These are phyloP conservation scores for Boletellus ananiceps DNA, from an alignment of 768 basidiomycete genomes.

Conservation along the genomic window DNA sequence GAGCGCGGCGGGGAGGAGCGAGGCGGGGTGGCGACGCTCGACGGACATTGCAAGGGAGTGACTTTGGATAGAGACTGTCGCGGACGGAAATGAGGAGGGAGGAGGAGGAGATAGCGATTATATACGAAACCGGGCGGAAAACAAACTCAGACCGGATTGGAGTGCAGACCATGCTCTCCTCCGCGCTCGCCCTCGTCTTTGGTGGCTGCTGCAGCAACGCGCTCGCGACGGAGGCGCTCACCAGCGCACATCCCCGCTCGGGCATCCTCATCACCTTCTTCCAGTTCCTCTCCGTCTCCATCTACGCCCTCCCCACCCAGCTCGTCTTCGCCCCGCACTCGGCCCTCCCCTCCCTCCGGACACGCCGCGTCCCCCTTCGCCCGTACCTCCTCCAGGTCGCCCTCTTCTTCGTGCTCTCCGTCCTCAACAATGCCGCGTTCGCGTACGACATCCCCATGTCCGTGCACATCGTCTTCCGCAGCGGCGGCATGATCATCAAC, in stretches of 20 bases:
- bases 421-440: conserved; percentile 91
- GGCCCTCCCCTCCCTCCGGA: conserved; percentile 50
- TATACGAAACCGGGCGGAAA: conserved; percentile 5
- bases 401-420: conserved; percentile 73
- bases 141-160: conserved; percentile 14
- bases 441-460: conserved; percentile 83
- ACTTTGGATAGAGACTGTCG: conserved; percentile 30
- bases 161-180: conserved; percentile 14
- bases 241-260: conserved; percentile 58
- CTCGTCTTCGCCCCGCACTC: conserved; percentile 34
- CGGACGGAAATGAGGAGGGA: conserved; percentile 19
- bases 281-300: conserved; percentile 75
- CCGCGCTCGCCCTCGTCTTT: conserved; percentile 72
- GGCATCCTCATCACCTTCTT: conserved; percentile 85
- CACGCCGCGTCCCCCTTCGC: conserved; percentile 62
- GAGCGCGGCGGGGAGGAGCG: conserved; percentile 67
- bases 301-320: conserved; percentile 68
- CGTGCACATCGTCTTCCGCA: conserved; percentile 92
- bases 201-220: conserved; percentile 94
- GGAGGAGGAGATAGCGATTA: background rate
- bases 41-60: conserved; percentile 35
- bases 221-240: conserved; percentile 70
- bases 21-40: conserved; percentile 63
- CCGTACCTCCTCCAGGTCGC: conserved; percentile 77
- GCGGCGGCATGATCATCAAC: conserved; percentile 80